Evolutionary conservation across 2,329 filamentous ascomycete genomes (phyloP), one percentile per base, ranked within the genome.

Genomic region (Sporothrix sp.): DNA sequence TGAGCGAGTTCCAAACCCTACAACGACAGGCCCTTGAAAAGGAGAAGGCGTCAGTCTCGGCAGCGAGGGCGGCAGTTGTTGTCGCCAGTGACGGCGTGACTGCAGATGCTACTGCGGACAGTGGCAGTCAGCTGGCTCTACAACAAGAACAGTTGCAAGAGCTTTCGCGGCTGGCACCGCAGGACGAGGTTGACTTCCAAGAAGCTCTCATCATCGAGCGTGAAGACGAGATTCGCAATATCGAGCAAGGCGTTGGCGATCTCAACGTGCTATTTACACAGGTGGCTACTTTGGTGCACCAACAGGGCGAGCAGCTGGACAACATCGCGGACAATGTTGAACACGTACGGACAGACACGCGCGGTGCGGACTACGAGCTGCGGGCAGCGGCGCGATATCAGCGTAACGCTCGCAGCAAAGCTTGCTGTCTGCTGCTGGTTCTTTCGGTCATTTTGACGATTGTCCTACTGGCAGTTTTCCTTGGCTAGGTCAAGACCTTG

Each of bases 121-220:
- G 60, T 69, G 48, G 16, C 32, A 39, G 30, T 32, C 40, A 21
- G 38, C 69, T 63, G 54, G 67, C 61, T 58, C 68, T 30, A 66
- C 50, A 73, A 75, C 75, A 80, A 40, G 74, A 81, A 56, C 82
- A 85, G 62, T 76, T 85, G 58, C 79, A 91, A 60, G 82, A 93
- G 59, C 79, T 90, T 58, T 73, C 85, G 11, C 86, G 87, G 51
- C 75, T 97, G 8, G 93, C 90, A 1, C 79, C 87, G 25, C 93
- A 98, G 66, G 84, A 88, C 59, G 94, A 98, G 63, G 93, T 98
- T 38, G 91, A 98, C 64, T 98, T 96, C 71, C 93, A 98, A 64
- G 93, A 98, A 59, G 83, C 85, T 14, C 74, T 98, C 52, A 98
- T 98, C 63, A 84, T 94, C 54, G 91, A 98, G 73, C 89, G 94